Evolutionary conservation across 2,329 filamentous ascomycete genomes (phyloP), one percentile per base, ranked within the genome.

Genomic region (Blumeriella jaapii): DNA sequence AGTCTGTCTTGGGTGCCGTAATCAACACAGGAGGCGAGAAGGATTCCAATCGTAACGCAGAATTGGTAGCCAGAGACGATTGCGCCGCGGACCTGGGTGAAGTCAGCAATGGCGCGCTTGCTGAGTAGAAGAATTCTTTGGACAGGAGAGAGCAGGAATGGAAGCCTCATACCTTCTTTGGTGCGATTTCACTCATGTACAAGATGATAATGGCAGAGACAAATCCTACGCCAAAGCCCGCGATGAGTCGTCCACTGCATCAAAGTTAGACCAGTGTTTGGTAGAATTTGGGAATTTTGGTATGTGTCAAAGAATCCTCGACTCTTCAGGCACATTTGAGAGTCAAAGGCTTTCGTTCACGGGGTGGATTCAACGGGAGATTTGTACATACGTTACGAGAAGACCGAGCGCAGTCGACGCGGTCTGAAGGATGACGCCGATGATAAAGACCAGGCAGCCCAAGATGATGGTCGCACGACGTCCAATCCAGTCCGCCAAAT

Each of bases 211-310:
- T 74, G 51, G 81, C 78, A 8, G 78, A 84, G 48, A 82, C 79
- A 56, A 85, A 84, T 53, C 82, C 82, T 51, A 86, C 80, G 66
- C 82, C 82, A 34, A 85, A 55, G 56, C 82, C 82, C 34, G 80
- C 76, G 49, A 87, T 63, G 38, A 85, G 60, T 68, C 82, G 81
- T 54, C 82, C 82, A 38, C 71, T 69, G n/a, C n/a, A n/a, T n/a
- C n/a, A n/a, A n/a, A n/a, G n/a, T n/a, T n/a, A n/a, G n/a, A n/a
- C n/a, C n/a, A n/a, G n/a, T n/a, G n/a, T n/a, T n/a, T n/a, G n/a
- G n/a, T n/a, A n/a, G n/a, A n/a, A n/a, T n/a, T n/a, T n/a, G n/a
- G n/a, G n/a, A n/a, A n/a, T n/a, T n/a, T n/a, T n/a, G n/a, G n/a
- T n/a, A n/a, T n/a, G n/a, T n/a, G n/a, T n/a, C n/a, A n/a, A n/a